Base-by-base conservation (phyloP, 805 yeast genomes). In the Hermanozyma aechmeae region DNA sequence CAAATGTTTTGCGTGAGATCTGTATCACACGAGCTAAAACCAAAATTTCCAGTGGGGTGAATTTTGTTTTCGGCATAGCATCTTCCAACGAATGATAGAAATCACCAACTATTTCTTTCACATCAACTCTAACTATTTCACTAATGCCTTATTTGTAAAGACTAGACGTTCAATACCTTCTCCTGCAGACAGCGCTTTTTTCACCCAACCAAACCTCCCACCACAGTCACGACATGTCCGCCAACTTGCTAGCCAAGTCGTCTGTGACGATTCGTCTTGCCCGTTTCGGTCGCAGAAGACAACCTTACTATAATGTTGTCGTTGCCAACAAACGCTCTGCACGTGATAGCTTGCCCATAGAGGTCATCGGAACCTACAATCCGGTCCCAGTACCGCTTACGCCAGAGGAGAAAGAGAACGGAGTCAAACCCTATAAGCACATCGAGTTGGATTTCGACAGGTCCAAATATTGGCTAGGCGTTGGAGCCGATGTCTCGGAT, bases 391-490 rank as follows among this genome's bases (percentile, higher is more conserved):
- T 68, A 29, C 81, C 89, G 17, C 53, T 78, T 32, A 65, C 79
- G 0, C 72, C 76, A 14, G 71, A 65, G 37, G 84, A 81, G 46
- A 61, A 59, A 39, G 72, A 67, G 23, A 51, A 50, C 13, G 82
- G 80, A 8, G 59, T 61, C 23, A 58, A 68, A 37, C 82, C 87
- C 9, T 65, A 70, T 27, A 89, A 92, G 52, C 86, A 86, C 42
- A 72, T 89, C 23, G 71, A 77, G 41, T 61, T 92, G 21, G 97
- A 92, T 51, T 86, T 92, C 50, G 75, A 76, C 39, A 74, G 96
- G 45, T 75, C 95, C 4, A 85, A 85, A 53, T 92, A 92, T 57
- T 92, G 98, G 98, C 61, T 92, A 20, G 95, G 96, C 45, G 95
- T 85, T 13, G 98, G 98, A 9, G 97, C 97, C 1, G 94, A 83